Percentiles rank a stretch among this genome's conserved stretches.
phyloP scores from a whole-genome alignment of 1,284 basidiomycete genomes.

The Chondrostereum purpureum region DNA sequence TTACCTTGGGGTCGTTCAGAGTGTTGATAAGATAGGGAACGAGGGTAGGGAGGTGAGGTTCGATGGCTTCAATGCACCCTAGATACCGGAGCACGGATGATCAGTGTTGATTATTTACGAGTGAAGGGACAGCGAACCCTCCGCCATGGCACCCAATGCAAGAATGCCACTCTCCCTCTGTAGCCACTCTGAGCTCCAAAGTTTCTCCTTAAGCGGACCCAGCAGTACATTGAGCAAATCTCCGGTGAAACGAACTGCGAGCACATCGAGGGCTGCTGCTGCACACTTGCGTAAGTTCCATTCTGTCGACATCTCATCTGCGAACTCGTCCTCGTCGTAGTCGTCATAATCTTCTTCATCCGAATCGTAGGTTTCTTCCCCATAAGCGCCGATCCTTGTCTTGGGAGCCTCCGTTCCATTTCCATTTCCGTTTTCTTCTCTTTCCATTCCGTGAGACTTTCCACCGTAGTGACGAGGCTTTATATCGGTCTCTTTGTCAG shows the following conservation, averaged over 20 bases:
- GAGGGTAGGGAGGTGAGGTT: constrained; percentile 89
- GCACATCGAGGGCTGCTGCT: constrained; percentile 94
- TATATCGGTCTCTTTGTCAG: constrained; percentile 93
- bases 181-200: constrained; percentile 93
- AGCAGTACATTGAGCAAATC: constrained; percentile 87
- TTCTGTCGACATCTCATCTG: constrained; percentile 95
- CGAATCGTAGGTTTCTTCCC: constrained; percentile 64
- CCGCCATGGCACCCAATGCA: constrained; percentile 96
- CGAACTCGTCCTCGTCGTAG: constrained; percentile 86
- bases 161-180: constrained; percentile 95
- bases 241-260: constrained; percentile 86
- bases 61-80: constrained; percentile 96
- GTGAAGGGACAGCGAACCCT: constrained; percentile 52
- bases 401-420: constrained; percentile 40
- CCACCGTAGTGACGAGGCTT: constrained; percentile 89
- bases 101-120: not conserved
- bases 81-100: constrained; percentile 12
- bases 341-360: constrained; percentile 86
- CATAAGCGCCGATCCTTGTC: constrained; percentile 50
- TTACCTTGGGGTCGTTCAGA: constrained; percentile 86
- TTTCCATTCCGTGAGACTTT: constrained; percentile 80
- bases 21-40: constrained; percentile 91
- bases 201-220: constrained; percentile 86
- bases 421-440: constrained; percentile 48
- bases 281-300: constrained; percentile 99